Evolutionary conservation across 2,329 filamentous ascomycete genomes (phyloP).

Genomic region (Emergomyces orientalis): DNA sequence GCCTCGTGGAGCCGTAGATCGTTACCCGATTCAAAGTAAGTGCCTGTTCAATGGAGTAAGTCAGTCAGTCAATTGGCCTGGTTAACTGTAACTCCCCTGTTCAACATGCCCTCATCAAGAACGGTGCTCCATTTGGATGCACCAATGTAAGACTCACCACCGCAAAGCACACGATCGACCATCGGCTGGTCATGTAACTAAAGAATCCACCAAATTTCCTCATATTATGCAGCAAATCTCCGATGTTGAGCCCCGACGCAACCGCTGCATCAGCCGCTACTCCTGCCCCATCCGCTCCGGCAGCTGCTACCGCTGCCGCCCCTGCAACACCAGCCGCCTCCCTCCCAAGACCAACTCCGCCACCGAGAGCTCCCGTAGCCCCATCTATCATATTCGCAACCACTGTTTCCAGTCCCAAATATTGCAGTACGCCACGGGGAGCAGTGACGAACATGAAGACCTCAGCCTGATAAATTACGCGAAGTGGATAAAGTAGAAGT

Average conservation of each 20-base stretch:
- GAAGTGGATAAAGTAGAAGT: slow-evolving; percentile 14
- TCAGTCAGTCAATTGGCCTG: not conserved
- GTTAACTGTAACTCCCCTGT: not conserved
- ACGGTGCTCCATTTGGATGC: not conserved
- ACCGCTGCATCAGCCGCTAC: slow-evolving; percentile 25
- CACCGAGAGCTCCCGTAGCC: slow-evolving; percentile 5
- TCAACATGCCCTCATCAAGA: not conserved
- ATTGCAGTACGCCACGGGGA: slow-evolving; percentile 11
- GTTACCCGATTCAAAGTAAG: slow-evolving; percentile 83
- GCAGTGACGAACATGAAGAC: slow-evolving; percentile 15
- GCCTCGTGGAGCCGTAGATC: slow-evolving; percentile 82
- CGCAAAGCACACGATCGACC: slow-evolving; percentile 79
- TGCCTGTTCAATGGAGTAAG: slow-evolving; percentile 42
- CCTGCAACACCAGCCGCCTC: slow-evolving; percentile 9
- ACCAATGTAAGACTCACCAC: slow-evolving; percentile 45
- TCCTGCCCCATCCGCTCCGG: slow-evolving; percentile 23
- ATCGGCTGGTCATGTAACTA: slow-evolving; percentile 81
- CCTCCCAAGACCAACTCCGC: not conserved
- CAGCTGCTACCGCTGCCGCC: slow-evolving; percentile 30
- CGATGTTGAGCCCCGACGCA: slow-evolving; percentile 29
- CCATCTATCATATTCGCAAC: slow-evolving; percentile 10
- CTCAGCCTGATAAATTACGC: slow-evolving; percentile 15
- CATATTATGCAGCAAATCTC: slow-evolving; percentile 42
- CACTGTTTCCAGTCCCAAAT: slow-evolving; percentile 13
- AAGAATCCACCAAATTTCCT: slow-evolving; percentile 78